phyloP scores from a whole-genome alignment of 176 grass and related monocot species.

The Carex scoparia region DNA sequence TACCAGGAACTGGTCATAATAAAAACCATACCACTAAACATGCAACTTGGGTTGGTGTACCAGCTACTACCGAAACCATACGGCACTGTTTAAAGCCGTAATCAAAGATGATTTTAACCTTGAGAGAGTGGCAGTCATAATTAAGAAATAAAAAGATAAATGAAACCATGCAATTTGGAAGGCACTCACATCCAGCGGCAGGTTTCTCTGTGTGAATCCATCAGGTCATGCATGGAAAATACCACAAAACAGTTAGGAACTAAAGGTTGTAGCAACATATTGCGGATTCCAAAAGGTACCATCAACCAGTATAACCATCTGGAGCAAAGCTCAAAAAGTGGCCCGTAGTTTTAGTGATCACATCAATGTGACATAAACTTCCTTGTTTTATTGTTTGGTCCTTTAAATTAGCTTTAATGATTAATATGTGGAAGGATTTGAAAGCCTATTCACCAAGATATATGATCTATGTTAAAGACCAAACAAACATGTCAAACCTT shows the following conservation, averaged over 20 bases:
- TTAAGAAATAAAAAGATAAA: constrained; percentile 18
- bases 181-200: constrained; percentile 84
- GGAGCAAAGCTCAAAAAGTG: neutral
- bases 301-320: neutral
- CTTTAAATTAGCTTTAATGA: neutral
- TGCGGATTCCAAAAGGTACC: neutral
- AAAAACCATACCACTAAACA: neutral
- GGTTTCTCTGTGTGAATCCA: constrained; percentile 73
- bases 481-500: neutral
- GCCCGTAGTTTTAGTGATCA: neutral
- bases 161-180: neutral
- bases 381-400: neutral
- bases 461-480: neutral
- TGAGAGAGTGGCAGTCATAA: neutral
- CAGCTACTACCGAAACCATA: neutral
- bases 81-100: neutral
- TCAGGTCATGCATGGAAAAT: constrained; percentile 34
- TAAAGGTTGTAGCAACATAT: neutral
- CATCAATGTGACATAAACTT: neutral
- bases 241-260: constrained; percentile 31
- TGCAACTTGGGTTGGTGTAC: neutral
- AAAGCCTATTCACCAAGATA: neutral
- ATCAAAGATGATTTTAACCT: neutral
- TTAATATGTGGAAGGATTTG: neutral
- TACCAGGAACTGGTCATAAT: neutral